phyloP scores from a whole-genome alignment of 140 eudicot species.

The Stevia rebaudiana region DNA sequence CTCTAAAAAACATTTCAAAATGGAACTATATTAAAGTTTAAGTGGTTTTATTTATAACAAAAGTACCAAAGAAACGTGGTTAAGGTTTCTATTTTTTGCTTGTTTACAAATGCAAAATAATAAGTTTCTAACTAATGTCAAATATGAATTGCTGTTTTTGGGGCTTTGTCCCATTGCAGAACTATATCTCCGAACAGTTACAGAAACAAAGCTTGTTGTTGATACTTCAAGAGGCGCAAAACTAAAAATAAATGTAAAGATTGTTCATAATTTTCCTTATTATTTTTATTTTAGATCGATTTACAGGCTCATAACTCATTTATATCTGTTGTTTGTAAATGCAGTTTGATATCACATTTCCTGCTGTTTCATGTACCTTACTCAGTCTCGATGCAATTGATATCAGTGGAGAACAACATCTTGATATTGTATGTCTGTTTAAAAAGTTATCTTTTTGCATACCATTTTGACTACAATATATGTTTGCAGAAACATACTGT shows the following conservation, averaged over 20 bases:
- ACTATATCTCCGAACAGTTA: slow-evolving; percentile 61
- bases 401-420: slow-evolving; percentile 90
- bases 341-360: slow-evolving; percentile 97
- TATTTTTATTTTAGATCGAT: not conserved
- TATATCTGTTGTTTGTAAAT: slow-evolving; percentile 21
- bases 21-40: no score
- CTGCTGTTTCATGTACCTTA: slow-evolving; percentile 74
- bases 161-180: slow-evolving; percentile 38
- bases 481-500: slow-evolving; percentile 73
- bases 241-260: slow-evolving; percentile 67
- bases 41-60: no score
- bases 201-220: slow-evolving; percentile 82
- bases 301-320: slow-evolving; percentile 7
- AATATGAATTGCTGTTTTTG: not conserved
- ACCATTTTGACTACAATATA: slow-evolving; percentile 12
- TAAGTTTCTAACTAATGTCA: not conserved
- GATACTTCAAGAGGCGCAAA: slow-evolving; percentile 92
- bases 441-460: not conserved
- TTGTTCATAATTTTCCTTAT: not conserved
- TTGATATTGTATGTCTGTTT: slow-evolving; percentile 66
- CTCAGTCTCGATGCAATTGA: slow-evolving; percentile 89
- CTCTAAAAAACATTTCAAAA: no score
- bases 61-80: not conserved
- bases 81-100: not conserved
- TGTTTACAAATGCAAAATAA: not conserved